Conservation (phyloP, 2,329 filamentous ascomycete species). For the Plenodomus tracheiphilus region DNA sequence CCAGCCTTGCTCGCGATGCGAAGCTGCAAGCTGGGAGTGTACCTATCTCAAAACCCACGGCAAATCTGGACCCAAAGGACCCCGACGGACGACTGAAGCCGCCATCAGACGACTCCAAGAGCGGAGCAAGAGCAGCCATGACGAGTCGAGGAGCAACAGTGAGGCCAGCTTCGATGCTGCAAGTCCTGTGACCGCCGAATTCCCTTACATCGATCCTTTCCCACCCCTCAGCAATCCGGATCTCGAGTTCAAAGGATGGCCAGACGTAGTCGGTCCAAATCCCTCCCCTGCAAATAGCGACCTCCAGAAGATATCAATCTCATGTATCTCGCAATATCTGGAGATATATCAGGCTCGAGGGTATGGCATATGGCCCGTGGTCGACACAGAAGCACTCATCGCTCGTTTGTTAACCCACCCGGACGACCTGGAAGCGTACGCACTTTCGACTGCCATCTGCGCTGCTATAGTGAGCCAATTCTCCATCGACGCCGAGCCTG, state of each 20-base stretch:
- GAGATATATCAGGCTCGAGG: conserved; percentile 37
- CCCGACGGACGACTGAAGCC: conserved; percentile 39
- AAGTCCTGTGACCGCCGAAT: conserved; percentile 34
- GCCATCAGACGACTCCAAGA: conserved; percentile 40
- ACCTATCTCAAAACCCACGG: conserved; percentile 43
- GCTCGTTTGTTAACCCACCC: conserved; percentile 37
- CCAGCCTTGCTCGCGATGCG: conserved; percentile 38
- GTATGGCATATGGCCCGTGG: conserved; percentile 42
- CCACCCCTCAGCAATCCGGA: conserved; percentile 24
- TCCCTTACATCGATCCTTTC: conserved; percentile 27
- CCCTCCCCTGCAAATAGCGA: conserved; percentile 14
- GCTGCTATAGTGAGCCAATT: conserved; percentile 43
- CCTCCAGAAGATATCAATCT: conserved; percentile 36
- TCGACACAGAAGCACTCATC: conserved; percentile 37
- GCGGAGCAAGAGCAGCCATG: conserved; percentile 28
- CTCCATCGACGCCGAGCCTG: conserved; percentile 35
- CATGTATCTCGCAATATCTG: conserved; percentile 38
- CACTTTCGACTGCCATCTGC: conserved; percentile 36
- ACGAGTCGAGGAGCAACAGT: conserved; percentile 34
- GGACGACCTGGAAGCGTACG: conserved; percentile 39
- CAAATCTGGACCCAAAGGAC: conserved; percentile 42
- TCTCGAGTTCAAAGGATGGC: conserved; percentile 28
- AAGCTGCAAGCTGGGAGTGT: conserved; percentile 41
- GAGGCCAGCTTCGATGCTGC: conserved; percentile 37
- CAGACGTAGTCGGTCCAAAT: conserved; percentile 25